Evolutionary conservation across 495 filamentous ascomycete genomes (phyloP), one percentile per base, ranked within the genome.

Genomic region (Penicillium fimorum): DNA sequence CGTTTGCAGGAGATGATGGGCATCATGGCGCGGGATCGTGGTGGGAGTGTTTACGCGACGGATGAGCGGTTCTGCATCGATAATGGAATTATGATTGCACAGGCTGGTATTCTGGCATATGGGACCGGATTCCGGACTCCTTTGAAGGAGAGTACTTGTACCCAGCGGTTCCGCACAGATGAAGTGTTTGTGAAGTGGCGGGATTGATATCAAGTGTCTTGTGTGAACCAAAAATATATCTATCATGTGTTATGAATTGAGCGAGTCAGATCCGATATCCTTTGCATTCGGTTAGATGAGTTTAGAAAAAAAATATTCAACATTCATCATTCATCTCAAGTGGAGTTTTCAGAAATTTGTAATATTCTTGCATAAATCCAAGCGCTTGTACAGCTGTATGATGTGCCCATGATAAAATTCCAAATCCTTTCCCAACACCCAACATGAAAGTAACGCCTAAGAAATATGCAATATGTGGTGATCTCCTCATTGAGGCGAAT

Each of bases 21-120:
- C 1, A 72, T 87, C 9, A 98, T 98, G 94, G 94, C 92, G n/a
- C 77, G 78, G 38, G 91, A 96, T 69, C 79, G 95, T 33, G 89
- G 91, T 17, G 94, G 94, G 0, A 91, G 83, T 69, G 89, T 97
- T 18, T 97, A 87, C 76, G 92, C 92, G 9, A 98, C 93, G 1
- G 93, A 97, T 71, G 92, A 97, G 74, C 83, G 94, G 44, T 97
- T 96, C 73, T 97, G 94, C 66, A 98, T 98, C 59, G 95, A 98
- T 74, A 98, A 98, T 66, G 95, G 94, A 42, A 97, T 98, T 56
- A 98, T 98, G 94, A 98, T 98, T 76, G 94, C 94, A 12, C 94
- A 98, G 75, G 94, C 94, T 10, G 94, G 94, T 25, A 72, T 98
- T 63, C 67, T 96, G 58, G 91, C 91, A 8, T 96, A 87, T 65